Base-by-base conservation (phyloP, 1,139 yeast genomes). In the Arxiozyma slooffiae region DNA sequence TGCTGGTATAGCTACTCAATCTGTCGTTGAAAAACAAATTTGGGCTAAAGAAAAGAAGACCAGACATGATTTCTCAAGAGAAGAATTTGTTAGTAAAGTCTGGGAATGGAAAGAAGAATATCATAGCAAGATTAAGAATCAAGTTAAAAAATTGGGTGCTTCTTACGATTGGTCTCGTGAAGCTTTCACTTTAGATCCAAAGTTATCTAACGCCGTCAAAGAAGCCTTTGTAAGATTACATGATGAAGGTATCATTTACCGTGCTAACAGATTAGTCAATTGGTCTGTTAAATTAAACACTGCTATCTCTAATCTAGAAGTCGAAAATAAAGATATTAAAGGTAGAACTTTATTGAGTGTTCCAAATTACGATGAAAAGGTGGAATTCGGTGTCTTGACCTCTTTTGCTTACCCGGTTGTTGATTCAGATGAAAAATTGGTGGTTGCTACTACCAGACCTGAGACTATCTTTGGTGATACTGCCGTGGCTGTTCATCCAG, bases 31-130 rank as follows among this genome's bases (percentile, higher is more conserved):
- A 73, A 94, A 92, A 72, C 94, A 85, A 75, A 71, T 92, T 46
- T 89, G 96, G 96, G 85, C 87, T 51, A 80, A 80, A 60, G 90
- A 88, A 67, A 78, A 82, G 72, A 79, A 85, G 68, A 88, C 98
- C 50, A 85, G 97, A 74, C 96, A 92, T 67, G 97, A 92, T 67
- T 82, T 79, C 57, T 96, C 97, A 54, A 86, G 98, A 72, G 97
- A 90, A 66, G 82, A 81, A 60, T 92, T 92, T 61, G 73, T 87
- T 53, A 84, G 78, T 46, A 83, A 85, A 66, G 97, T 92, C 42
- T 90, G 97, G 97, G 96, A 88, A 63, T 94, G 98, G 99, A 92
- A 94, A 70, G 95, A 89, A 57, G 90, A 85, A 55, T 94, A 92
- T 73, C 97, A 92, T 64, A 71, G 69, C 54, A 83, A 86, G 61